Base-by-base conservation (phyloP, 2,329 filamentous ascomycete species). In the Aspergillus sp. region DNA sequence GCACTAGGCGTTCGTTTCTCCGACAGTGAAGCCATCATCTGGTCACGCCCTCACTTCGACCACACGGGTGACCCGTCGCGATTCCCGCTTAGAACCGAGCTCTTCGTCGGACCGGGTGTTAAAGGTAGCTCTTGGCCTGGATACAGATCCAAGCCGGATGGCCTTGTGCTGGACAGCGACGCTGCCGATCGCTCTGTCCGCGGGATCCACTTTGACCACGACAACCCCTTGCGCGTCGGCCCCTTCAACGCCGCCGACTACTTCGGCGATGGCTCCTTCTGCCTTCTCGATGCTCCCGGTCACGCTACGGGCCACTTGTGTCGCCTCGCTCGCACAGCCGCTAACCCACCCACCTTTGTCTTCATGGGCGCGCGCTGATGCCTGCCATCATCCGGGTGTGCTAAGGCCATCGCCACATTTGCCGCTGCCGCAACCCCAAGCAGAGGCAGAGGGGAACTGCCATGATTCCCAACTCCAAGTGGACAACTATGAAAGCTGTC, bases 221-320 rank as follows among this genome's bases (percentile, higher is more conserved):
- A 28, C 25, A 28, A 9, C 7, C 25, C 25, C 25, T 9, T 28
- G 7, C 25, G 25, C 25, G 7, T 76, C 28, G 78, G 78, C 4
- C 63, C 69, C 8, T 80, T 79, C 64, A 67, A 67, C 12, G 70
- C 69, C 0, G 21, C 63, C 25, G 84, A 87, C 67, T 86, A 80
- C 66, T 87, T 85, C 58, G 79, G 79, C 3, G 84, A 87, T 66
- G 84, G 84, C 0, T 79, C 74, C 21, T 84, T 87, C 63, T 86
- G 85, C 66, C 74, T 87, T 1, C 74, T 87, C 2, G 60, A 72
- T 75, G 81, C 57, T 67, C 79, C 38, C 1, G 71, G 68, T 3
- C 73, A 74, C 63, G 81, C 57, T 67, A 78, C 30, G 0, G 71
- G 68, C 3, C 73, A 74, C 64, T 55, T 75, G 2, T 66, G 66